Evolutionary conservation across 164 flowering plant genomes (phyloP).

Genomic region (Vitis labrusca): DNA sequence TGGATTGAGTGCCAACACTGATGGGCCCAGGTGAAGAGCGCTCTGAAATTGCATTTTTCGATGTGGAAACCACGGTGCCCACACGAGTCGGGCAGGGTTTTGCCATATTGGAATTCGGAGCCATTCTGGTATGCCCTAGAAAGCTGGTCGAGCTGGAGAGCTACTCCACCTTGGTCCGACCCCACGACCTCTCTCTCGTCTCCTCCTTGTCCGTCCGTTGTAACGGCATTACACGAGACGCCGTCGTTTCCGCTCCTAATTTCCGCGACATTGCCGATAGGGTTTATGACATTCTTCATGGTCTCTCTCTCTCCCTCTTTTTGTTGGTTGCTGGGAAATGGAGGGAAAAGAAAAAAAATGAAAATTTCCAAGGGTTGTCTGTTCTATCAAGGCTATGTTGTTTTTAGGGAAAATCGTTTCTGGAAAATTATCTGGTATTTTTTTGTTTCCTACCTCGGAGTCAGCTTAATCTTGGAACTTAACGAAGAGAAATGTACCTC

Average conservation of each 20-base stretch:
- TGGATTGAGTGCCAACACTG: no score
- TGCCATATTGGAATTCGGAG: slow-evolving; percentile 80
- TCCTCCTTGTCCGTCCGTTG: slow-evolving; percentile 58
- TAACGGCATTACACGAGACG: slow-evolving; percentile 79
- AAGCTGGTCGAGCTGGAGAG: slow-evolving; percentile 66
- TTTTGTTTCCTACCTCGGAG: no score
- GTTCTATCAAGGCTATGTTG: no score
- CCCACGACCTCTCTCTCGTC: slow-evolving; percentile 55
- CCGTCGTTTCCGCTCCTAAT: slow-evolving; percentile 63
- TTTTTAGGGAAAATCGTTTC: no score
- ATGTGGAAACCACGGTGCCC: slow-evolving; percentile 82
- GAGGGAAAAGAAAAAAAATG: not conserved
- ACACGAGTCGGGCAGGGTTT: slow-evolving; percentile 52
- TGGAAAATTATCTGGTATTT: no score
- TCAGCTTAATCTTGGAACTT: no score
- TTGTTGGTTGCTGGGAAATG: not conserved
- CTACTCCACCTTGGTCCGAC: slow-evolving; percentile 75
- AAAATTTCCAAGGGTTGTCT: no score
- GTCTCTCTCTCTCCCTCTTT: slow-evolving; percentile 24
- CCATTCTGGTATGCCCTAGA: slow-evolving; percentile 88
- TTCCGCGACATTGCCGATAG: slow-evolving; percentile 65
- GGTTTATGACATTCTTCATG: slow-evolving; percentile 76
- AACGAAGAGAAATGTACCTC: no score
- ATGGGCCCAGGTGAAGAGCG: slow-evolving; percentile 39
- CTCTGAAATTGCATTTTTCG: slow-evolving; percentile 79